A percentile compares a stretch with the other conserved stretches of the same genome.
phyloP scores from a whole-genome alignment of 176 grass and related monocot genomes.

The Bothriochloa decipiens region DNA sequence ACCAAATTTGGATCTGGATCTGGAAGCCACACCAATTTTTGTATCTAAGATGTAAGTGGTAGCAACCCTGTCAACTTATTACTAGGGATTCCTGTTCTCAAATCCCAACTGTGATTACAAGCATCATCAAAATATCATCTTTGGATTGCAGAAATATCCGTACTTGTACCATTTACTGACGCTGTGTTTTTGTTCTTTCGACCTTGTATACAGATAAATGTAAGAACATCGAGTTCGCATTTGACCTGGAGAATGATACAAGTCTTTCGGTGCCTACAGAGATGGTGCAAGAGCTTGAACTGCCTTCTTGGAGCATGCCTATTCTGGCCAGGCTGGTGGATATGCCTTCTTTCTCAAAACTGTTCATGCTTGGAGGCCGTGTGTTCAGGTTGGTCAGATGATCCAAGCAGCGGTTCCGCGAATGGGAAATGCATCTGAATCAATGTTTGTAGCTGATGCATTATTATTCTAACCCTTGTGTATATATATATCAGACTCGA shows the following conservation, averaged over 20 bases:
- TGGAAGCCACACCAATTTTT: slow-evolving; percentile 2
- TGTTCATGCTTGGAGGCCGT: slow-evolving; percentile 22
- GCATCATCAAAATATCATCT: neutral
- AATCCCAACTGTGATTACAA: slow-evolving; percentile 5
- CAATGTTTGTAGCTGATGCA: neutral
- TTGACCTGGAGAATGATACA: slow-evolving; percentile 24
- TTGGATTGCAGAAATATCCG: neutral
- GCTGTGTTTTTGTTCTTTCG: neutral
- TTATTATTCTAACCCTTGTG: neutral
- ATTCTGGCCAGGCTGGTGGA: neutral
- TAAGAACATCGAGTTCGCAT: slow-evolving; percentile 10
- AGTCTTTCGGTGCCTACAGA: slow-evolving; percentile 25
- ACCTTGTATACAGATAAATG: neutral
- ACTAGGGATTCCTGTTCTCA: neutral
- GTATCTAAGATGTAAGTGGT: slow-evolving; percentile 1
- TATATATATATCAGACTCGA: neutral
- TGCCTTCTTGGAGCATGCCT: neutral
- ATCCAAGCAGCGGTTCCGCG: neutral
- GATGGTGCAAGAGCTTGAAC: slow-evolving; percentile 28
- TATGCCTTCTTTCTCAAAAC: slow-evolving; percentile 19
- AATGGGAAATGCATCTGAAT: slow-evolving; percentile 8
- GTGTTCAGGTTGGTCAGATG: slow-evolving; percentile 30
- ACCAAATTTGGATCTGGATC: slow-evolving; percentile 16
- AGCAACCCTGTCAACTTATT: neutral
- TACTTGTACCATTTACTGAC: neutral